These are phyloP conservation scores for Periconia sp. DNA, from an alignment of 2,329 filamentous ascomycete species.

Conservation along the genomic window DNA sequence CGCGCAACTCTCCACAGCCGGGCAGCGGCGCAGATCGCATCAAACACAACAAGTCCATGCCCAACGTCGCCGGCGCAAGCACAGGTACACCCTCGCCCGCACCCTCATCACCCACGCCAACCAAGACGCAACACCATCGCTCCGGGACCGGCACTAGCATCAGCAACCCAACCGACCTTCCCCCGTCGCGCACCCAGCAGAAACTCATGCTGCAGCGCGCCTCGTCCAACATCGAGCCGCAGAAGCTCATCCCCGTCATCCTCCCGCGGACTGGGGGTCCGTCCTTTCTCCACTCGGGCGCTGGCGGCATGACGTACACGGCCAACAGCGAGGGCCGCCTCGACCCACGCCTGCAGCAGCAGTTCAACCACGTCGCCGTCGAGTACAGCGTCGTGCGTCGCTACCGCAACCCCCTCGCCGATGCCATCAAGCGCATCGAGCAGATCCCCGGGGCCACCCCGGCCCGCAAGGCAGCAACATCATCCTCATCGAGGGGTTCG, in stretches of 20 bases:
- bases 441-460: conserved; percentile 51
- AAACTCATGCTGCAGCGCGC: conserved; percentile 75
- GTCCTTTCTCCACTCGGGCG: conserved; percentile 31
- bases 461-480: conserved; percentile 21
- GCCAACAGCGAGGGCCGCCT: conserved; percentile 43
- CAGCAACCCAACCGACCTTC: conserved; percentile 35
- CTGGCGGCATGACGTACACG: conserved; percentile 33
- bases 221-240: conserved; percentile 69
- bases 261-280: conserved; percentile 40
- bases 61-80: conserved; percentile 37
- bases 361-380: conserved; percentile 69
- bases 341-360: conserved; percentile 65
- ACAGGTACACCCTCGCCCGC: background rate
- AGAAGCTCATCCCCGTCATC: conserved; percentile 48
- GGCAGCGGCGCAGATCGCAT: conserved; percentile 28
- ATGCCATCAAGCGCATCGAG: conserved; percentile 60
- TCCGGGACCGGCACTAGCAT: conserved; percentile 39
- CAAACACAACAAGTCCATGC: conserved; percentile 43
- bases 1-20: conserved; percentile 22
- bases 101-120: conserved; percentile 12
- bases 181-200: conserved; percentile 68
- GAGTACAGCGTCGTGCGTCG: conserved; percentile 75
- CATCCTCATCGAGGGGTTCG: conserved; percentile 1
- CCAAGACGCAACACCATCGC: conserved; percentile 28
- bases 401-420: conserved; percentile 69